Evolutionary conservation across 2,329 filamentous ascomycete species (phyloP).

Genomic region (Dryadomyces quercus-mongolicae): DNA sequence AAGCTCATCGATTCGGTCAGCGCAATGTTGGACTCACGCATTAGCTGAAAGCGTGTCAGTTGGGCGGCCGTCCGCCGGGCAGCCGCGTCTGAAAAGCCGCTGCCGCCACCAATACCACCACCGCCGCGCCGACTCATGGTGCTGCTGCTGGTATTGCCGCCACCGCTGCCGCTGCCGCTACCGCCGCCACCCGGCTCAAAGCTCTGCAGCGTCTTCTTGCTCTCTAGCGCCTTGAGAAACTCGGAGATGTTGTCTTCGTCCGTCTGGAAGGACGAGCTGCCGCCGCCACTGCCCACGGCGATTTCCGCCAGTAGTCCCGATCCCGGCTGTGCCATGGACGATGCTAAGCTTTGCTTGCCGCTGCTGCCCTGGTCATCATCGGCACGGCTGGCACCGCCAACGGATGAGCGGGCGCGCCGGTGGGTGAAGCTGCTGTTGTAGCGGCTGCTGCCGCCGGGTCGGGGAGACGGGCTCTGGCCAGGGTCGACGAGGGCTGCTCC

Average conservation of each 20-base stretch:
- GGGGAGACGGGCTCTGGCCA: conserved; percentile 61
- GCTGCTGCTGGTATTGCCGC: conserved; percentile 30
- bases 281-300: conserved; percentile 32
- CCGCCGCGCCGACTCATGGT: neutral
- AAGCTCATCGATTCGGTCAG: conserved; percentile 90
- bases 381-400: conserved; percentile 55
- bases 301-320: conserved; percentile 68
- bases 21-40: conserved; percentile 79
- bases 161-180: conserved; percentile 43
- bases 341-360: conserved; percentile 63
- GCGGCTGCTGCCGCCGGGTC: conserved; percentile 57
- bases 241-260: conserved; percentile 92
- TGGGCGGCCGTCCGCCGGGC: conserved; percentile 68
- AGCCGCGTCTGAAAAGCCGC: conserved; percentile 15
- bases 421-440: conserved; percentile 95
- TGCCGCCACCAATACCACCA: neutral
- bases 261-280: conserved; percentile 52
- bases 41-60: conserved; percentile 72
- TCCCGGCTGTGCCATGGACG: conserved; percentile 58
- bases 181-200: conserved; percentile 47
- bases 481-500: conserved; percentile 25
- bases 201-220: conserved; percentile 73
- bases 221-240: conserved; percentile 80
- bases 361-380: conserved; percentile 72
- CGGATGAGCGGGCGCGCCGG: conserved; percentile 65